Conservation (phyloP, 306 rosid genomes). For the Morella rubra region DNA sequence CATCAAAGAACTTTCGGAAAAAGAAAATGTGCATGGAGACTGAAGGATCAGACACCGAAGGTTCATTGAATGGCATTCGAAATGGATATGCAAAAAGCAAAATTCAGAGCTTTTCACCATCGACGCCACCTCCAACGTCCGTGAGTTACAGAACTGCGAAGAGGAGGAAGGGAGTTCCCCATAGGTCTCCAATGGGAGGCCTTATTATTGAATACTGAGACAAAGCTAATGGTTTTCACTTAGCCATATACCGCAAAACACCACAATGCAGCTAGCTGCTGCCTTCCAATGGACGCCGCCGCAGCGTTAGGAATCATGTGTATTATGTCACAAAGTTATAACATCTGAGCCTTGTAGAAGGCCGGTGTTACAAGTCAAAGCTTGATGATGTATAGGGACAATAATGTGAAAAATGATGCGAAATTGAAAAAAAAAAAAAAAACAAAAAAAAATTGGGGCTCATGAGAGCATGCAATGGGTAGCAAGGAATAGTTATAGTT, state of each 20-base stretch:
- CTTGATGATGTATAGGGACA: slow-evolving; percentile 46
- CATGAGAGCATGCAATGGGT: slow-evolving; percentile 5
- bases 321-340: slow-evolving; percentile 19
- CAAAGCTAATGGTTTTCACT: slow-evolving; percentile 20
- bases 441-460: background rate
- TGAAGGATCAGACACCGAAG: slow-evolving; percentile 54
- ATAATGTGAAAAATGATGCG: slow-evolving; percentile 17
- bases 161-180: slow-evolving; percentile 72
- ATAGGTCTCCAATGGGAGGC: slow-evolving; percentile 72
- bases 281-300: background rate
- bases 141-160: slow-evolving; percentile 48
- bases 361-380: slow-evolving; percentile 43
- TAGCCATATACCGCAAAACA: slow-evolving; percentile 35
- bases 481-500: background rate
- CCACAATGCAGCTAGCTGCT: slow-evolving; percentile 25
- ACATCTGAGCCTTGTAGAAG: slow-evolving; percentile 50
- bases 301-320: slow-evolving; percentile 4
- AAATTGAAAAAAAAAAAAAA: background rate
- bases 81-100: slow-evolving; percentile 34
- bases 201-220: slow-evolving; percentile 48
- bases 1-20: slow-evolving; percentile 53
- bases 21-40: slow-evolving; percentile 33
- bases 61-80: slow-evolving; percentile 40
- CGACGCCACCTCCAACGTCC: slow-evolving; percentile 66
- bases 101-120: slow-evolving; percentile 62